phyloP scores from a whole-genome alignment of 352 stramenopile species.

The Globisporangium lucens region DNA sequence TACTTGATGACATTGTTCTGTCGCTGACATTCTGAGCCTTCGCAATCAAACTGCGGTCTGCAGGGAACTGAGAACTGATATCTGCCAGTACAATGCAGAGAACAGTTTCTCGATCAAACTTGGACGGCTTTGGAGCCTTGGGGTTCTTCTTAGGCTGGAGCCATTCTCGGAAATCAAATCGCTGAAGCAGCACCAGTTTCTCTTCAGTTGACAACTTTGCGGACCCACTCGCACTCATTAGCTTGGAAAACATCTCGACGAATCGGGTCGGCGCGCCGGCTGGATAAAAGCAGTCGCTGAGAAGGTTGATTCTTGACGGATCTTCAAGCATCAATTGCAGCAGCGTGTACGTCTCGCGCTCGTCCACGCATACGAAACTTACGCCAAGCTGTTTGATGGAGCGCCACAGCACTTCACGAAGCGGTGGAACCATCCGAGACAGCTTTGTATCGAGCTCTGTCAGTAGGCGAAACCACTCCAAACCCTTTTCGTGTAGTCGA shows the following conservation, averaged over 20 bases:
- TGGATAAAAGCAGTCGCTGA: conserved; percentile 83
- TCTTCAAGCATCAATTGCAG: conserved; percentile 86
- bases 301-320: conserved; percentile 67
- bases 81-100: conserved; percentile 77
- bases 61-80: conserved; percentile 52
- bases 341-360: conserved; percentile 76
- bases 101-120: conserved; percentile 82
- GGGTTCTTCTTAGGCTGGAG: conserved; percentile 44
- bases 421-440: conserved; percentile 71
- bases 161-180: conserved; percentile 81
- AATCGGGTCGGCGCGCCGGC: conserved; percentile 67
- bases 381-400: conserved; percentile 80
- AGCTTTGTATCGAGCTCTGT: conserved; percentile 81
- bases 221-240: conserved; percentile 73
- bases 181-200: conserved; percentile 61
- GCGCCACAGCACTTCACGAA: conserved; percentile 80
- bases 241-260: conserved; percentile 85
- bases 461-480: conserved; percentile 82
- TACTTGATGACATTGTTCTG: conserved; percentile 10
- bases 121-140: conserved; percentile 37
- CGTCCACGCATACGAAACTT: conserved; percentile 79
- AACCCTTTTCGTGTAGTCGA: conserved; percentile 63
- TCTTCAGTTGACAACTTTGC: conserved; percentile 69
- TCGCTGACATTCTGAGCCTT: conserved; percentile 5
- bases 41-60: conserved; percentile 33